Evolutionary conservation across 768 basidiomycete genomes (phyloP), one percentile per base, ranked within the genome.

Genomic region (Boletus reticuloceps): DNA sequence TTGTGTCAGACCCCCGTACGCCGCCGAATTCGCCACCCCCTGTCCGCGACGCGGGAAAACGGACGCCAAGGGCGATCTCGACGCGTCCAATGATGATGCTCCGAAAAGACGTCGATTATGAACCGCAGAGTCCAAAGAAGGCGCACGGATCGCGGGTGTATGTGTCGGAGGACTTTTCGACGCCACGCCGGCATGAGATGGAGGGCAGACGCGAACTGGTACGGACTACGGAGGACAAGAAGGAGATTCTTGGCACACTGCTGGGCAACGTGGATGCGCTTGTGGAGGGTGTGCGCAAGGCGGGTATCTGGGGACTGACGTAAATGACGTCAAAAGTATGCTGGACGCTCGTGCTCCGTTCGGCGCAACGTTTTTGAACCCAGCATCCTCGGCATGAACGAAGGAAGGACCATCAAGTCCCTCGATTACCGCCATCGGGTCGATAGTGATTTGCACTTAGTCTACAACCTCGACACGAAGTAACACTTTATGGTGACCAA

Each of bases 241-340:
- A 88, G 70, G 83, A 84, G 66, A 68, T 90, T 42, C 65, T 96
- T 54, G 88, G 88, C 1, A 85, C 82, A 43, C 86, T 94, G 83
- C 71, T 96, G 42, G 93, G 91, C 5, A 95, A 96, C 67, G 94
- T 96, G 4, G 94, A 95, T 67, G 88, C 89, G 31, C 78, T 96
- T 11, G 91, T 96, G 6, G 91, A 92, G 58, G 87, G 92, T 0
- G 89, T 96, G 34, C 78, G 87, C 57, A 89, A 85, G 70, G 91
- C 90, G 0, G 91, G 92, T 0, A 84, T 94, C 52, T 95, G 91
- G 91, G 91, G 93, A 7, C 69, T 92, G 53, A 83, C 71, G 34
- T 81, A 66, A 32, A 27, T 37, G 16, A 25, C 34, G 56, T 14
- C 7, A 27, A n/a, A 40, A 42, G 22, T 22, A 22, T 22, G 20